These are phyloP conservation scores for Leucocoprinus leucothites DNA, from an alignment of 768 basidiomycete genomes.

Conservation along the genomic window DNA sequence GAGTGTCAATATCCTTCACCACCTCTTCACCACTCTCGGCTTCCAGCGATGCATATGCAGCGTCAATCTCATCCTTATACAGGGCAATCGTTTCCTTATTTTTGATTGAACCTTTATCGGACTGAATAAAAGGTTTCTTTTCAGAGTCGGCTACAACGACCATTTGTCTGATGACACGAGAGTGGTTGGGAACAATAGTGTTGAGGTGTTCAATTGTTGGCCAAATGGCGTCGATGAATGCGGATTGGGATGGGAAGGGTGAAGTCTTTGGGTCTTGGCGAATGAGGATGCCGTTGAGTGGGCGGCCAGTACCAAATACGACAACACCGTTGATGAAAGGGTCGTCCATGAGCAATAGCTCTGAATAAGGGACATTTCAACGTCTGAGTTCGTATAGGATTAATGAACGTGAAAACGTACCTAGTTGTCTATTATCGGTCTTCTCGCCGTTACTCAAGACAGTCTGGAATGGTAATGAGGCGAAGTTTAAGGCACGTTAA, in stretches of 20 bases:
- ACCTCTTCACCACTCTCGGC: not conserved
- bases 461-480: constrained; percentile 15
- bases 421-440: constrained; percentile 26
- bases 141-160: constrained; percentile 18
- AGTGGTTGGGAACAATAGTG: constrained; percentile 21
- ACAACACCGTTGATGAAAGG: constrained; percentile 17
- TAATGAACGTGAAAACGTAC: constrained; percentile 5
- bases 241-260: not conserved
- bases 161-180: constrained; percentile 21
- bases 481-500: no score
- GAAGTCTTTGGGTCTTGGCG: not conserved
- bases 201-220: constrained; percentile 22
- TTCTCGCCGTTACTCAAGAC: constrained; percentile 28
- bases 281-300: constrained; percentile 22
- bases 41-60: constrained; percentile 18
- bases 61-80: constrained; percentile 25
- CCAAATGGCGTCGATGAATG: constrained; percentile 19
- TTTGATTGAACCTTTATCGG: constrained; percentile 23
- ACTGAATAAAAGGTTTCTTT: constrained; percentile 20
- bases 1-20: not conserved
- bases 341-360: constrained; percentile 18
- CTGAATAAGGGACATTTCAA: constrained; percentile 10
- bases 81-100: constrained; percentile 16
- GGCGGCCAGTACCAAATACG: constrained; percentile 22
- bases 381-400: not conserved